Evolutionary conservation across 2,329 filamentous ascomycete genomes (phyloP).

Genomic region (Fusarium virguliforme): DNA sequence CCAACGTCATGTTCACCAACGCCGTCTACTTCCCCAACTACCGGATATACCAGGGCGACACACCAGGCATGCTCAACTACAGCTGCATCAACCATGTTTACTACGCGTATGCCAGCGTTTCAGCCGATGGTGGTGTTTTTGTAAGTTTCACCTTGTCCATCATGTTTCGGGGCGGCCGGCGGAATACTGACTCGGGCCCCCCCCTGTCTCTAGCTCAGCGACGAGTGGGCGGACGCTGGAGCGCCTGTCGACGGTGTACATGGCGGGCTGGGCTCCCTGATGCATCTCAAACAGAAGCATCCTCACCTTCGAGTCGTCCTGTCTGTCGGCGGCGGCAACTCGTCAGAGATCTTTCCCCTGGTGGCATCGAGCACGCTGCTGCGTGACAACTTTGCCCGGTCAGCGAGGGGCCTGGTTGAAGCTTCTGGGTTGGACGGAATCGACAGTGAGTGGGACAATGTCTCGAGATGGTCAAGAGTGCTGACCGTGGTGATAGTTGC

Average conservation of each 20-base stretch:
- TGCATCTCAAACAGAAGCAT: slow-evolving; percentile 80
- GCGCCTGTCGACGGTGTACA: slow-evolving; percentile 80
- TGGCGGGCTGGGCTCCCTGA: slow-evolving; percentile 81
- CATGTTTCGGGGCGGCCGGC: slow-evolving; percentile 24
- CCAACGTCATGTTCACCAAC: slow-evolving; percentile 75
- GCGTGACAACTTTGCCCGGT: slow-evolving; percentile 79
- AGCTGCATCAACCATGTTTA: slow-evolving; percentile 86
- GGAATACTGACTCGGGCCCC: slow-evolving; percentile 49
- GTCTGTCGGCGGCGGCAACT: slow-evolving; percentile 80
- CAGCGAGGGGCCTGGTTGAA: slow-evolving; percentile 77
- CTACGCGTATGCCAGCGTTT: slow-evolving; percentile 85
- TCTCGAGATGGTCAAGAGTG: slow-evolving; percentile 2
- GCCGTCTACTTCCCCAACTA: slow-evolving; percentile 90
- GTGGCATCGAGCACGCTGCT: slow-evolving; percentile 74
- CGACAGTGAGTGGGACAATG: slow-evolving; percentile 71
- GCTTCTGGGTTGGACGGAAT: slow-evolving; percentile 75
- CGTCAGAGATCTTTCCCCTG: slow-evolving; percentile 76
- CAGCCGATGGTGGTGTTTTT: slow-evolving; percentile 80
- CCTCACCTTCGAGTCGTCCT: slow-evolving; percentile 81
- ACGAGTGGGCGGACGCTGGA: slow-evolving; percentile 83
- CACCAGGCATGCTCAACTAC: slow-evolving; percentile 81
- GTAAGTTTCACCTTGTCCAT: slow-evolving; percentile 66
- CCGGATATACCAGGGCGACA: slow-evolving; percentile 80
- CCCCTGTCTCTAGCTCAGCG: slow-evolving; percentile 73
- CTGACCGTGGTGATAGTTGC: slow-evolving; percentile 70